Evolutionary conservation across 768 basidiomycete genomes (phyloP), one percentile per base, ranked within the genome.

Genomic region (Gloeostereum incarnatum): DNA sequence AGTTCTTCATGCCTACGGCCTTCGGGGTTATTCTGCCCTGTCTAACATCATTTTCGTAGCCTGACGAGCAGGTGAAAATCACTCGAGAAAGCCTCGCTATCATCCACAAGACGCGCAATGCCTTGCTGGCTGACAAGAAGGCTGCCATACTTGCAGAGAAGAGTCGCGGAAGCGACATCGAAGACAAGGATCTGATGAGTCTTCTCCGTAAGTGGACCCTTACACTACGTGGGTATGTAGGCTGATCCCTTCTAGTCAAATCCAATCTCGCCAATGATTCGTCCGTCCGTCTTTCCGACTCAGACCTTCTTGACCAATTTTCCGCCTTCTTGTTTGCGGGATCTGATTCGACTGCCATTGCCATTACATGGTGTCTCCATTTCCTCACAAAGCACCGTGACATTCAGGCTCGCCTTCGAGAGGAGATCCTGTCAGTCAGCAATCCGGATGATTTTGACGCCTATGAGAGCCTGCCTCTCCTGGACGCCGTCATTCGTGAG

Each of bases 241-340:
- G 17, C 43, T 48, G 31, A 48, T 13, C 13, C 20, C n/a, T 18
- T 24, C 11, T 45, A 82, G 81, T 82, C 45, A 71, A 73, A 54
- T 70, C 77, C 10, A 81, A 81, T 53, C 59, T 75, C 9, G 65
- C 68, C 7, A 57, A 56, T 16, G 64, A 69, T 39, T 46, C 61
- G 3, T 57, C 62, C 5, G 60, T 63, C 43, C 62, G 66, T 11
- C 53, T 83, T 35, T 65, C 73, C n/a, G 81, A 83, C 44, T 51
- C 65, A 20, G 78, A 78, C 35, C 57, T 80, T n/a, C 58, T 78
- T 6, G 72, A 74, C 43, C 76, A 79, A 52, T 71, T 78, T 46
- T 69, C 71, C n/a, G 76, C 77, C 21, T 72, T 81, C 54, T 61
- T 81, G 40, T 71, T 78, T 29, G 76, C 70, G 2, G 80, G 81